Conservation (phyloP, 208 protist genomes). For the Sergeia podlipaevii region DNA sequence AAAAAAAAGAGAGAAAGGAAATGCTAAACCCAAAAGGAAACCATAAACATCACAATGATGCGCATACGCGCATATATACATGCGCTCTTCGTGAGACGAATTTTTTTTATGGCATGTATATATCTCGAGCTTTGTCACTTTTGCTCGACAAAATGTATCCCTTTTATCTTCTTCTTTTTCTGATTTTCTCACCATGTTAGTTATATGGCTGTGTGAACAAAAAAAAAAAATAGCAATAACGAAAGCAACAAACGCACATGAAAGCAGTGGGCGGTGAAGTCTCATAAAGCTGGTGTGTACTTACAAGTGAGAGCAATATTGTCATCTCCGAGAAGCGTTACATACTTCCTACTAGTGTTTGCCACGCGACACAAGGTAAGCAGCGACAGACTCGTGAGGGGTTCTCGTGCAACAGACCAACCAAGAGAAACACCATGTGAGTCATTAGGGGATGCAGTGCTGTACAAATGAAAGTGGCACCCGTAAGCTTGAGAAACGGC, state of each 20-base stretch:
- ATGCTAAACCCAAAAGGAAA: no score
- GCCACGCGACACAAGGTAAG: slow-evolving; percentile 67
- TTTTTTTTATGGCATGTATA: no score
- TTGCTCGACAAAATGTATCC: no score
- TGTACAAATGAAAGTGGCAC: slow-evolving; percentile 70
- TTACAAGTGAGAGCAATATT: slow-evolving; percentile 22
- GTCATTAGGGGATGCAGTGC: slow-evolving; percentile 22
- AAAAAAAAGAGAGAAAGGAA: no score
- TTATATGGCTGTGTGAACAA: neutral
- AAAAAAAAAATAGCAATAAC: slow-evolving; percentile 11
- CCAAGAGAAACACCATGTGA: slow-evolving; percentile 65
- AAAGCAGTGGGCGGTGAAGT: no score
- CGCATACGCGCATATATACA: no score
- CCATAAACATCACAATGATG: no score
- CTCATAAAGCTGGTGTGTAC: slow-evolving; percentile 37
- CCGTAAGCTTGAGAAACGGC: slow-evolving; percentile 49
- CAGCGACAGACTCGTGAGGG: slow-evolving; percentile 24
- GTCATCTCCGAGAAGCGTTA: slow-evolving; percentile 34
- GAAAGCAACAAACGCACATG: neutral
- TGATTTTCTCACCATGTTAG: slow-evolving; percentile 1
- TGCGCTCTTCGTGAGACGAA: no score
- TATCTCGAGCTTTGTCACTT: no score
- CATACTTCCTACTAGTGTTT: slow-evolving; percentile 69
- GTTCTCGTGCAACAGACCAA: slow-evolving; percentile 35
- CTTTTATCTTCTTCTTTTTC: no score